Evolutionary conservation across 495 filamentous ascomycete species (phyloP), one percentile per base, ranked within the genome.

Genomic region (Daldinia bambusicola): DNA sequence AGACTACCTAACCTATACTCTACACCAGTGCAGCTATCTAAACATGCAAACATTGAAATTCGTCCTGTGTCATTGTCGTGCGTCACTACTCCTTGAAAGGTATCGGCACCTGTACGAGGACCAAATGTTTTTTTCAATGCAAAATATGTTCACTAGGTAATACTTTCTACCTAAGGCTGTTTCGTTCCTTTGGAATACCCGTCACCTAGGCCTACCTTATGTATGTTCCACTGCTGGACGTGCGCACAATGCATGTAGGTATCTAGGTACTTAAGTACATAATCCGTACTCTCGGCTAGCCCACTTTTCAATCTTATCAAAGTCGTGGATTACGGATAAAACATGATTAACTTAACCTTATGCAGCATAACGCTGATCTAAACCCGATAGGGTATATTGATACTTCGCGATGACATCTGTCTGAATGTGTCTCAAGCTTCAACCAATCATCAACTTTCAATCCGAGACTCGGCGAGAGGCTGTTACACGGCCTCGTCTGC

Each of bases 401-500:
- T 56, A 18, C 22, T 51, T 61, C 40, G 34, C 64, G 41, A 56
- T 68, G 70, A 72, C 61, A 72, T 68, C 60, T 72, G 65, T 72
- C 61, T 68, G 1, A 20, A 72, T 68, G 64, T 72, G 65, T 72
- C 61, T 68, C 0, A 20, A 68, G 60, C 65, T 68, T 68, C 14
- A 20, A 30, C 66, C 70, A 73, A 73, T 73, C 70, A 69, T 26
- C 18, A 6, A 41, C 20, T 22, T 62, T 40, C 13, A 40, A 53
- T 51, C 53, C 9, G 36, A 55, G 40, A 50, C 59, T 63, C 51
- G n/a, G 55, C 26, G 43, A 56, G 66, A 73, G 70, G 70, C 70
- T 73, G 70, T 73, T 56, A 41, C 70, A 73, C 52, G 65, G 70
- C 70, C 70, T 73, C 37, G 66, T 66, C 65, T 37, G 48, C 34